Conservation (phyloP, 1,284 basidiomycete genomes). For the Cryptococcus sp. region DNA sequence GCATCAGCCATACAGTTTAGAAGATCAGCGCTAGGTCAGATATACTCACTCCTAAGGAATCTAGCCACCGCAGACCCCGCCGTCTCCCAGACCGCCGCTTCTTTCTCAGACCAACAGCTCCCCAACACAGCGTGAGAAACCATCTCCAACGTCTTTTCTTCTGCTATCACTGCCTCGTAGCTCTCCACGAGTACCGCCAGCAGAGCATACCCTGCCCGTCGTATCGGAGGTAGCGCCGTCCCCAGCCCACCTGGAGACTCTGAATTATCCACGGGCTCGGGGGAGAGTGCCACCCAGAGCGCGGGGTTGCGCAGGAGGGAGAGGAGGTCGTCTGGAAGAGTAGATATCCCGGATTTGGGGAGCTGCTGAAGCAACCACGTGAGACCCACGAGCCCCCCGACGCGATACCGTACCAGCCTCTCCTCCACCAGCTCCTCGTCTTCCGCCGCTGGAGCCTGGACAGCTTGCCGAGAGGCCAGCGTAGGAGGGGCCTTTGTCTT, state of each 20-base stretch:
- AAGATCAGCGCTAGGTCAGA: background rate
- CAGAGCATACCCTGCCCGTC: constrained; percentile 41
- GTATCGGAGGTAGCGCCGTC: constrained; percentile 36
- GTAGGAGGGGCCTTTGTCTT: constrained; percentile 10
- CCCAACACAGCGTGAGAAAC: constrained; percentile 63
- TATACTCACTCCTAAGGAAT: constrained; percentile 65
- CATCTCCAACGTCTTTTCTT: constrained; percentile 37
- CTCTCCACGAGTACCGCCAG: constrained; percentile 30
- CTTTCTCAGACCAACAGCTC: constrained; percentile 72
- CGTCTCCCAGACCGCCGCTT: constrained; percentile 60
- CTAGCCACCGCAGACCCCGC: constrained; percentile 69
- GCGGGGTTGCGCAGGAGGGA: constrained; percentile 32
- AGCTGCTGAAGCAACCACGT: constrained; percentile 54
- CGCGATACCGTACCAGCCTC: constrained; percentile 64
- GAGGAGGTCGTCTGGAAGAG: constrained; percentile 26
- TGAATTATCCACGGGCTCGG: constrained; percentile 5
- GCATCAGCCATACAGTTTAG: background rate
- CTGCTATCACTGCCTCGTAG: constrained; percentile 26
- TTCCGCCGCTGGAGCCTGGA: constrained; percentile 22
- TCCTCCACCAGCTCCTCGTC: constrained; percentile 56
- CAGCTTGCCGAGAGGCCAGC: constrained; percentile 10
- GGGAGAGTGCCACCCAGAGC: constrained; percentile 39
- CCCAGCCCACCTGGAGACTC: constrained; percentile 13
- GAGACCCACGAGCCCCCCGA: constrained; percentile 67
- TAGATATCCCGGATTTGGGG: constrained; percentile 13